Percentiles rank a stretch among this genome's conserved stretches.
These are phyloP conservation scores for Cladophialophora immunda DNA, from an alignment of 2,329 filamentous ascomycete genomes.

Conservation along the genomic window DNA sequence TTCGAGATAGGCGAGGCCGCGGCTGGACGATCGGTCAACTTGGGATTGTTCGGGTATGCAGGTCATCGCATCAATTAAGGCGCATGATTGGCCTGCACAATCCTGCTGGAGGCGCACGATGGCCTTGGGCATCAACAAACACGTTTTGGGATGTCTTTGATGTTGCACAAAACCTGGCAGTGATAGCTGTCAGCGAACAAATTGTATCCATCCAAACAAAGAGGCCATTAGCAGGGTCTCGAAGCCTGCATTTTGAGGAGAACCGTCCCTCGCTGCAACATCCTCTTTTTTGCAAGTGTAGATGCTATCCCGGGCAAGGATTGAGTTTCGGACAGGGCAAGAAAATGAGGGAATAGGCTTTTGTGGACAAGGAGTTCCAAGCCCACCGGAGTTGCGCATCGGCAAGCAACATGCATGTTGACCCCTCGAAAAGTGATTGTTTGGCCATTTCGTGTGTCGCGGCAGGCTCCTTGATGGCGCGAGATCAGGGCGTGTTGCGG, in stretches of 20 bases:
- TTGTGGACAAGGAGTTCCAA: conserved; percentile 7
- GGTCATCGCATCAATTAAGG: conserved; percentile 32
- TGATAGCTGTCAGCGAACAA: conserved; percentile 18
- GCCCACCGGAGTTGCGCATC: not conserved
- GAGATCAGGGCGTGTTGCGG: conserved; percentile 1
- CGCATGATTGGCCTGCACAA: conserved; percentile 30
- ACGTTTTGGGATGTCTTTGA: conserved; percentile 11
- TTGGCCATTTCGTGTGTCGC: not conserved
- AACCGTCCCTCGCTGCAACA: not conserved
- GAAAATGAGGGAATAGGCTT: conserved; percentile 2
- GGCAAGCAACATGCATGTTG: conserved; percentile 9
- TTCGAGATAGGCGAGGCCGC: conserved; percentile 36
- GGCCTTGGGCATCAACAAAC: conserved; percentile 5
- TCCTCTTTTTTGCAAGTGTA: not conserved
- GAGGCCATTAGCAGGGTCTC: conserved; percentile 8
- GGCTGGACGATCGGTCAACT: conserved; percentile 33
- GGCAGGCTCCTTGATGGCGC: conserved; percentile 1
- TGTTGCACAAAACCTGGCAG: conserved; percentile 14
- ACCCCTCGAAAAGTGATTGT: not conserved
- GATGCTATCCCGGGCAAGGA: conserved; percentile 6
- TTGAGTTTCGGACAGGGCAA: conserved; percentile 1
- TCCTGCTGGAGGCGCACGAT: conserved; percentile 7
- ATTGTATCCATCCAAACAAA: conserved; percentile 15
- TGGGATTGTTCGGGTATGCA: conserved; percentile 33
- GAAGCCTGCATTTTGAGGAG: not conserved